phyloP scores from a whole-genome alignment of 1,139 yeast species.

The Saccharomyces hybrid region DNA sequence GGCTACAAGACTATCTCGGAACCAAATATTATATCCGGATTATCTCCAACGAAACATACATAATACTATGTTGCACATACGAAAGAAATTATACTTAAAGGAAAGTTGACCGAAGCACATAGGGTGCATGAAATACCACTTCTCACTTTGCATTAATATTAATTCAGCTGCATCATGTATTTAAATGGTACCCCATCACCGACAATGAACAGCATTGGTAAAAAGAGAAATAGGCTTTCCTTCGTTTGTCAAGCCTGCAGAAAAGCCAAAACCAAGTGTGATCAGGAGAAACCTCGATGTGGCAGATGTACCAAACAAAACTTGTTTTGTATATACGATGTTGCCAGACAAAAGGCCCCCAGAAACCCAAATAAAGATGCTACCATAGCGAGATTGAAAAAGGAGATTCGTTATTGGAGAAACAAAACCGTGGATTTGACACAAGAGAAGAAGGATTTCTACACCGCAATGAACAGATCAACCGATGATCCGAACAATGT shows the following conservation, averaged over 20 bases:
- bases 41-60: neutral
- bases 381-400: slow-evolving; percentile 23
- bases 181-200: neutral
- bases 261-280: slow-evolving; percentile 30
- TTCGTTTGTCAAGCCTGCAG: slow-evolving; percentile 31
- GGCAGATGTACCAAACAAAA: slow-evolving; percentile 24
- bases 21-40: neutral
- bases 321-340: slow-evolving; percentile 27
- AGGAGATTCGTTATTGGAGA: slow-evolving; percentile 29
- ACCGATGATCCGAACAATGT: neutral
- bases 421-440: slow-evolving; percentile 18
- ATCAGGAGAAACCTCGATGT: slow-evolving; percentile 29
- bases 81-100: neutral
- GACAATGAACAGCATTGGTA: slow-evolving; percentile 1
- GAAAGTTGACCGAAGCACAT: neutral
- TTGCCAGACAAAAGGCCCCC: slow-evolving; percentile 27
- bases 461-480: slow-evolving; percentile 8
- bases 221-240: slow-evolving; percentile 28
- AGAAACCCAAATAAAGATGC: slow-evolving; percentile 29
- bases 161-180: neutral
- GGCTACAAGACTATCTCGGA: neutral
- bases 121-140: neutral
- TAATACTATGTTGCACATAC: neutral
- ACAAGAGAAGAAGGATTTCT: slow-evolving; percentile 10
- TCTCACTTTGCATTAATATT: neutral